A percentile compares a stretch with the other conserved stretches of the same genome.
Conservation (phyloP, 495 filamentous ascomycete species). For the Halenospora varia region DNA sequence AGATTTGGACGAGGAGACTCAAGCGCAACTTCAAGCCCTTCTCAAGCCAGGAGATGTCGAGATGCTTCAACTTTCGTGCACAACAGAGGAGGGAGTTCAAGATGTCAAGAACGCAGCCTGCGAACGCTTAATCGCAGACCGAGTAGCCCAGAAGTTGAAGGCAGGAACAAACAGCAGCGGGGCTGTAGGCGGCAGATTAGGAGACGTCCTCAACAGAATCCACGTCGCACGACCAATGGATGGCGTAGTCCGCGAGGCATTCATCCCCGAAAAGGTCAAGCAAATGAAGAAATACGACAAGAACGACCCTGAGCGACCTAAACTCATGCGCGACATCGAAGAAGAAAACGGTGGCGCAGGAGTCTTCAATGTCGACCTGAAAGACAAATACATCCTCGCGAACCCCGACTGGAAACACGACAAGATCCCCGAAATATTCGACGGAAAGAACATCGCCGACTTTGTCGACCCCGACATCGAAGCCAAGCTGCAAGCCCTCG, state of each 20-base stretch:
- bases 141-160: conserved; percentile 94
- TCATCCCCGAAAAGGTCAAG: conserved; percentile 84
- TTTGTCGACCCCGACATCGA: conserved; percentile 97
- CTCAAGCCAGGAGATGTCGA: conserved; percentile 85
- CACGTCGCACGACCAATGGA: conserved; percentile 91
- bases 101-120: conserved; percentile 92
- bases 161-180: conserved; percentile 72
- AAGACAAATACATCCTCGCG: conserved; percentile 78
- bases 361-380: conserved; percentile 90
- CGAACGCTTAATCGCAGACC: conserved; percentile 84
- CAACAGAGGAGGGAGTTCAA: conserved; percentile 90
- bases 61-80: conserved; percentile 86
- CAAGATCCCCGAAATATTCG: conserved; percentile 86
- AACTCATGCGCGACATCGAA: conserved; percentile 81
- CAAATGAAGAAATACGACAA: conserved; percentile 82
- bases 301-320: conserved; percentile 74
- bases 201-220: conserved; percentile 86
- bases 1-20: conserved; percentile 77
- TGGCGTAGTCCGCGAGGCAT: conserved; percentile 71
- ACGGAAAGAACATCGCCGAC: conserved; percentile 95
- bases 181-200: conserved; percentile 69
- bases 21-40: conserved; percentile 72
- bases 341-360: conserved; percentile 91
- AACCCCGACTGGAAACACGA: conserved; percentile 92
- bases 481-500: conserved; percentile 79